Conservation (phyloP, 2,329 filamentous ascomycete genomes). For the Dactylonectria estremocensis region DNA sequence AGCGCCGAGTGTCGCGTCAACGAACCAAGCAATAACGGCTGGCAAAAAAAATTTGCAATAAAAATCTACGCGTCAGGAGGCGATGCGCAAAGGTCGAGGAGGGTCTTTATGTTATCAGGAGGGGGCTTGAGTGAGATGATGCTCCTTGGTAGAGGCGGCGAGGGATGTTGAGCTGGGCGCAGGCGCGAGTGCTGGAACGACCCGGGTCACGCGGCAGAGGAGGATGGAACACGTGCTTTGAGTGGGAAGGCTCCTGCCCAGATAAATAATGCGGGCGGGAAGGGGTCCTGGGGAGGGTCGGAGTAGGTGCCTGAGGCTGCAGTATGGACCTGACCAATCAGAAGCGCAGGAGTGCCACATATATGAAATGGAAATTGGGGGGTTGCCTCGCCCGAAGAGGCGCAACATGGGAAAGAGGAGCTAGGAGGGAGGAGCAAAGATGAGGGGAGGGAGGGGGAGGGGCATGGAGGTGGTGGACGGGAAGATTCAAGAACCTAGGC, state of each 20-base stretch:
- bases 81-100: conserved; percentile 27
- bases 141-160: conserved; percentile 34
- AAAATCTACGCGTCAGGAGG: conserved; percentile 35
- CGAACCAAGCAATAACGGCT: conserved; percentile 26
- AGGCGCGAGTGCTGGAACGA: conserved; percentile 40
- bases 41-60: conserved; percentile 22
- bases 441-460: conserved; percentile 7
- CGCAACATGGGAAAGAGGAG: conserved; percentile 34
- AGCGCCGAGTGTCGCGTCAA: conserved; percentile 38
- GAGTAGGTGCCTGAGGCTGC: conserved; percentile 44
- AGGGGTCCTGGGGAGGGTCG: conserved; percentile 9
- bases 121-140: conserved; percentile 40
- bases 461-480: not conserved
- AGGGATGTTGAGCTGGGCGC: conserved; percentile 34
- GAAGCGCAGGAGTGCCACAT: conserved; percentile 40
- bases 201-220: conserved; percentile 58
- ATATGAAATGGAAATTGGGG: conserved; percentile 33
- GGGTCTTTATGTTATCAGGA: conserved; percentile 51
- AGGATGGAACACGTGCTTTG: conserved; percentile 58
- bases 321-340: conserved; percentile 38
- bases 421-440: conserved; percentile 5
- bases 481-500: not conserved
- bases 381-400: conserved; percentile 37
- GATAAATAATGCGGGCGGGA: conserved; percentile 51
- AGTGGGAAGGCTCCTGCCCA: conserved; percentile 52